Base-by-base conservation (phyloP, 345 rosid genomes). In the Punica granatum region DNA sequence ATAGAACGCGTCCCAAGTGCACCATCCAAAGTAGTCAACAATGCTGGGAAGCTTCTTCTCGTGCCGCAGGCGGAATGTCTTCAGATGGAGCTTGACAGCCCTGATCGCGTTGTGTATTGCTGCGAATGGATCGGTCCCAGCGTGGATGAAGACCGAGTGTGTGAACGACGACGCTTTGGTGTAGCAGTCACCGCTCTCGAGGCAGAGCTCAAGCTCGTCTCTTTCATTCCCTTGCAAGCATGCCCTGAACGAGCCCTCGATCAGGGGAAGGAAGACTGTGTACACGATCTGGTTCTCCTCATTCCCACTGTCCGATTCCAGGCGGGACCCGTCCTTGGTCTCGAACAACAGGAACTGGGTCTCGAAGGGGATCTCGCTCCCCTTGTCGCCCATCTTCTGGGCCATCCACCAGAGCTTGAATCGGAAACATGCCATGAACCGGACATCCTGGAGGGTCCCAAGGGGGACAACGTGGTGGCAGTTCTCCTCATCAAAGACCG, bases 351-450 rank as follows among this genome's bases (percentile, higher is more conserved):
- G 77, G 68, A 93, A 93, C 68, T 93, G 98, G 15, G 97, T 93
- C 80, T 93, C 98, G 1, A 83, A 68, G 0, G 97, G 98, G 23
- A 93, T 82, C 19, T 92, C 92, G 23, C 79, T 77, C 11, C 98
- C 98, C 12, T 31, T 72, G 63, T 83, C 83, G 0, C 98, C 98
- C 97, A 90, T 90, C 67, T 77, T 85, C 74, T 93, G 98, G 46
- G 97, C 92, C 98, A 93, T 93, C 98, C 98, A 93, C 94, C 92
- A 93, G 7, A 93, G 82, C 82, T 90, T 90, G 80, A 93, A 88
- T 81, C 98, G 78, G 77, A 93, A 93, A 73, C 90, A 82, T 28
- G 97, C 86, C 94, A 93, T 79, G 83, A 93, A 93, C 79, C 98
- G 86, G 70, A 88, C 89, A 53, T 82, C 83, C 10, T 78, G 84